phyloP scores from a whole-genome alignment of 108 stramenopile genomes.

The Cyclotella choctawhatcheeana region DNA sequence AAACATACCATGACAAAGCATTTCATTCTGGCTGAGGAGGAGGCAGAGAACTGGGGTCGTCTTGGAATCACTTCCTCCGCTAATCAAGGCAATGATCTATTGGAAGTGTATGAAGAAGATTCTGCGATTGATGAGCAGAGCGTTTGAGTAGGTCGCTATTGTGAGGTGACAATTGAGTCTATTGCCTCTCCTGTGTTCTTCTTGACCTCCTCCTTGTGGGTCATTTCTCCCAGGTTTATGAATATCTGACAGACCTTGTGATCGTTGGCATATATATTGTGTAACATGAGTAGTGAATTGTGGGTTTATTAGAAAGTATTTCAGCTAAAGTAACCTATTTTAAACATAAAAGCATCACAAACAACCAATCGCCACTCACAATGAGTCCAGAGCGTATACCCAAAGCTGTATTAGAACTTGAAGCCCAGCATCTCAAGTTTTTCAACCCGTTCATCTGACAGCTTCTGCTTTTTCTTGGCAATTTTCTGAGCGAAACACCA shows the following conservation, averaged over 20 bases:
- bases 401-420: conserved; percentile 16
- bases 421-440: conserved; percentile 18
- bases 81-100: too few relatives aligned
- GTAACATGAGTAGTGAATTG: too few relatives aligned
- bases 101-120: conserved; percentile 13
- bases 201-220: too few relatives aligned
- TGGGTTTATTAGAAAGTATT: too few relatives aligned
- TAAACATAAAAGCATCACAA: too few relatives aligned
- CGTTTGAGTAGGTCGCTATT: background rate
- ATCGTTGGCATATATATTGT: too few relatives aligned
- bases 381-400: too few relatives aligned
- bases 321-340: too few relatives aligned
- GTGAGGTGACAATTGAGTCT: background rate
- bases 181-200: too few relatives aligned
- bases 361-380: too few relatives aligned
- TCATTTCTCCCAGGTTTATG: too few relatives aligned
- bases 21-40: conserved; percentile 30
- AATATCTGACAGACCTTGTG: too few relatives aligned
- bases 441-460: conserved; percentile 25
- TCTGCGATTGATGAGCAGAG: conserved; percentile 7
- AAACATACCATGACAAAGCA: conserved; percentile 1
- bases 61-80: background rate
- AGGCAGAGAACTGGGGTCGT: conserved; percentile 14
- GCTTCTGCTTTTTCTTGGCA: conserved; percentile 31
- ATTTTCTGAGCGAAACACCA: conserved; percentile 34